These are phyloP conservation scores for Nicotiana benthamiana DNA, from an alignment of 257 asterid genomes.

Conservation along the genomic window DNA sequence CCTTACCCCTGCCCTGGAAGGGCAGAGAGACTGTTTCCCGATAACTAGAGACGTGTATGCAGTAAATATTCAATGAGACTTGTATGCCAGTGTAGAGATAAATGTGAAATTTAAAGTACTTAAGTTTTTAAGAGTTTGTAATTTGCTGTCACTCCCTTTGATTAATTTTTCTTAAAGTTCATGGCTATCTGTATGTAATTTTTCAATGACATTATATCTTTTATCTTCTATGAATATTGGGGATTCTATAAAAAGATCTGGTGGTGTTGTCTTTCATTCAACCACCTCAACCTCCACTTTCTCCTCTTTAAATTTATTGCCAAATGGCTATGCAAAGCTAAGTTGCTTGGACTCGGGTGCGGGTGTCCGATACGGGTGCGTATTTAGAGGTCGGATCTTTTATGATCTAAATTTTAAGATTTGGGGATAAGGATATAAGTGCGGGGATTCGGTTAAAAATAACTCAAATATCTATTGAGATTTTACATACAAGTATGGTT, in stretches of 20 bases:
- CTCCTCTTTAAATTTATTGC: background rate
- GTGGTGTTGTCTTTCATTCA: background rate
- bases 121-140: background rate
- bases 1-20: too few species aligned
- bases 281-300: background rate
- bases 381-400: too few species aligned
- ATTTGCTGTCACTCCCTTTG: background rate
- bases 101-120: background rate
- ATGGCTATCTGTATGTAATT: background rate
- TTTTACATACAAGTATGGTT: too few species aligned
- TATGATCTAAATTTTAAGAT: too few species aligned
- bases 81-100: background rate
- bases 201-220: background rate
- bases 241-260: background rate
- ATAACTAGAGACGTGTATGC: background rate
- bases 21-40: too few species aligned
- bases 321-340: background rate
- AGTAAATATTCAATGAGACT: background rate
- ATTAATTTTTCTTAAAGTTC: background rate
- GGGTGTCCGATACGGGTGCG: too few species aligned
- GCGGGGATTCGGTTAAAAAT: too few species aligned
- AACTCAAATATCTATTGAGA: too few species aligned
- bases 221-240: background rate
- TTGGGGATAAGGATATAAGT: too few species aligned
- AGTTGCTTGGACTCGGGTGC: too few species aligned